A percentile compares a stretch with the other conserved stretches of the same genome.
Evolutionary conservation across 331 rosid genomes (phyloP).

Genomic region (Acacia concinna): DNA sequence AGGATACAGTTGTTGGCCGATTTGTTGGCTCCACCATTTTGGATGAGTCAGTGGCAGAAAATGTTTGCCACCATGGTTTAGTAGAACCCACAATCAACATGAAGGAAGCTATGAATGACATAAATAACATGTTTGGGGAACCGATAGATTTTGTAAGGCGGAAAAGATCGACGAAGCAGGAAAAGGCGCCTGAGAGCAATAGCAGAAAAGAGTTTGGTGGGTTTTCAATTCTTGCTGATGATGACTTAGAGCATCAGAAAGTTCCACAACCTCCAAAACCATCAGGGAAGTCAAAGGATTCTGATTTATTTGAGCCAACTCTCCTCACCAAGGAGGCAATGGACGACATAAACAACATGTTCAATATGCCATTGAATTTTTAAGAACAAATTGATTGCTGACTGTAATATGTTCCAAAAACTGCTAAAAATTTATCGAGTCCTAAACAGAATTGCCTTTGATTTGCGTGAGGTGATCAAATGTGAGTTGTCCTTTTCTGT

Average conservation of each 20-base stretch:
- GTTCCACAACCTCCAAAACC: conserved; percentile 45
- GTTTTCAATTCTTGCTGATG: conserved; percentile 84
- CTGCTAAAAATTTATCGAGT: neutral
- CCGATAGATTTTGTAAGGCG: conserved; percentile 84
- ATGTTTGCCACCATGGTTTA: conserved; percentile 91
- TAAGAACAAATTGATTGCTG: conserved; percentile 31
- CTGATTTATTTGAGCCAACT: conserved; percentile 82
- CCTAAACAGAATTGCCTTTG: conserved; percentile 29
- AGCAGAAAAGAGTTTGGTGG: conserved; percentile 49
- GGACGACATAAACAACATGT: conserved; percentile 90
- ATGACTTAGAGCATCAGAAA: conserved; percentile 46
- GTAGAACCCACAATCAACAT: conserved; percentile 93
- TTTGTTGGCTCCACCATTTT: conserved; percentile 89
- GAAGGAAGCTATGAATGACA: conserved; percentile 96
- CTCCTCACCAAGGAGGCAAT: conserved; percentile 76
- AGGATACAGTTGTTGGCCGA: conserved; percentile 86
- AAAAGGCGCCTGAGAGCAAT: conserved; percentile 46
- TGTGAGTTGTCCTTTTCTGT: conserved; percentile 23
- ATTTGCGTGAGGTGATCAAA: conserved; percentile 30
- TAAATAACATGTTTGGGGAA: conserved; percentile 93
- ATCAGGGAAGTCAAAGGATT: conserved; percentile 41
- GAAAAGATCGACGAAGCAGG: conserved; percentile 59
- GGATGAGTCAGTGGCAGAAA: conserved; percentile 83
- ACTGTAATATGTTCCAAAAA: conserved; percentile 10
- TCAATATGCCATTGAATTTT: conserved; percentile 76